Conservation (phyloP, 306 rosid genomes). For the Rosa rugosa region DNA sequence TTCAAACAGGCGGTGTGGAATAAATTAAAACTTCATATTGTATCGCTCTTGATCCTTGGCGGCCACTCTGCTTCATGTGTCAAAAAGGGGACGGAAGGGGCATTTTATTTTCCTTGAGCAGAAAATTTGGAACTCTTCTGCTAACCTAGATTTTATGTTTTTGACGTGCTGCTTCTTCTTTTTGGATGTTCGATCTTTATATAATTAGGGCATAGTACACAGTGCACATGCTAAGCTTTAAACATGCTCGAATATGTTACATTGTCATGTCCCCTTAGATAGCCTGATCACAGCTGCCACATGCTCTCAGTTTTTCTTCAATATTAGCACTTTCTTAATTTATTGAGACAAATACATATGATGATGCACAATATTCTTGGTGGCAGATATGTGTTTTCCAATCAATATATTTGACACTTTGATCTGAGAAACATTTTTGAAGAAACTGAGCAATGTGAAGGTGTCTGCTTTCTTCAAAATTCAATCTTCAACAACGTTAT, state of each 20-base stretch:
- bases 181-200: not conserved
- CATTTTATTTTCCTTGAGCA: slow-evolving; percentile 6
- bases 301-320: slow-evolving; percentile 37
- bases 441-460: not conserved
- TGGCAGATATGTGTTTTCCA: not conserved
- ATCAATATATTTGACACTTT: not conserved
- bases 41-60: not conserved
- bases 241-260: slow-evolving; percentile 37
- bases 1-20: not conserved
- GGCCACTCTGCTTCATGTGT: slow-evolving; percentile 9
- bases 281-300: slow-evolving; percentile 45
- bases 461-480: not conserved
- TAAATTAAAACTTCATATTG: not conserved
- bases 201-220: slow-evolving; percentile 40
- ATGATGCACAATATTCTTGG: not conserved
- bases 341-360: not conserved
- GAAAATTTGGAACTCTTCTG: not conserved
- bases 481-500: not conserved
- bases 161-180: slow-evolving; percentile 20
- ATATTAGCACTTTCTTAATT: slow-evolving; percentile 17
- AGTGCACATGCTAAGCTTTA: slow-evolving; percentile 57
- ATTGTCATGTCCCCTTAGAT: slow-evolving; percentile 34
- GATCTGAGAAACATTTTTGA: not conserved
- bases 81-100: slow-evolving; percentile 4
- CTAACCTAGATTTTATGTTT: slow-evolving; percentile 28